Base-by-base conservation (phyloP, 2,329 filamentous ascomycete genomes). In the Fusarium sp. region DNA sequence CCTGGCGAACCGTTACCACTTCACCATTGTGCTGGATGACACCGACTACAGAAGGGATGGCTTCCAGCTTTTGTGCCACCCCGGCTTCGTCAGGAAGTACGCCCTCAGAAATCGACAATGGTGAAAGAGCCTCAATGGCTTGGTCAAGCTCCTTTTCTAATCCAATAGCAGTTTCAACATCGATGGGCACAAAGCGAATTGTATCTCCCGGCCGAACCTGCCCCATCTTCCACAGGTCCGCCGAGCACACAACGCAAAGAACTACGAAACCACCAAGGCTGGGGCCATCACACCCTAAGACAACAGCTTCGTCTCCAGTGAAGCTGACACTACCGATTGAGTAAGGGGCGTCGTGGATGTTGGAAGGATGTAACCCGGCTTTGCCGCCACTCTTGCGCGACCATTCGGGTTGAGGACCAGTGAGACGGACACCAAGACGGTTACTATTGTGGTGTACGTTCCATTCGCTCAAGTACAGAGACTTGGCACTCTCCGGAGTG, bases 221-320 rank as follows among this genome's bases (percentile, higher is more conserved):
- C 11, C 81, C 81, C 26, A 83, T 62, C 67, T 81, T 82, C 79
- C 79, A 83, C 69, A 82, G 70, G 33, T 82, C 80, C 1, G 77
- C 77, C 13, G 76, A 75, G 7, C 76, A 76, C 6, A 83, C 75
- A 0, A 79, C 77, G 20, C 76, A 80, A 28, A 79, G 78, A 1
- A 80, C 78, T 4, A 82, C 74, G 23, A 83, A 82, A 0, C 81
- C 81, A 16, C 80, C 81, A 0, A 83, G 76, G 34, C 79, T 80
- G 0, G 81, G 81, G 0, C 80, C 80, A 62, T 83, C 81, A 8
- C 74, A 75, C 0, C 77, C 72, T 8, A 83, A 68, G 4, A 83
- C 74, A 3, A 82, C 79, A 3, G 79, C 76, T 33, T 80, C 78
- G 31, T 83, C 80, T 0, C 81, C 81, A 0, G 80, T 82, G 59